These are phyloP conservation scores for Myxozyma monticola DNA, from an alignment of 805 yeast genomes.

Conservation along the genomic window DNA sequence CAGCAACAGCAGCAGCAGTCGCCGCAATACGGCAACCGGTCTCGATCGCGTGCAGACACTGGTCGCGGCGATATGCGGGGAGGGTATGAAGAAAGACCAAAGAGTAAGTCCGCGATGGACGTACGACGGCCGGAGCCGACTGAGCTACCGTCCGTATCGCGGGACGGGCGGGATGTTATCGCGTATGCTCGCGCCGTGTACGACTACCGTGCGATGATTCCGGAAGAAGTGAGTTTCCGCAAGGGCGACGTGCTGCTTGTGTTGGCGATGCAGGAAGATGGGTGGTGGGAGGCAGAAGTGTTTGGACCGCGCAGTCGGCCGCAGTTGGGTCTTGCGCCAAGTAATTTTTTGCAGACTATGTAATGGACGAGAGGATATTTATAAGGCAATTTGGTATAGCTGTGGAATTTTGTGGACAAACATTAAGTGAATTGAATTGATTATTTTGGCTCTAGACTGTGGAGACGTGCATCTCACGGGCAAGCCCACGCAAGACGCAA, in stretches of 20 bases:
- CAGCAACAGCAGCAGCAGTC: constrained; percentile 23
- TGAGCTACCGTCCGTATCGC: constrained; percentile 19
- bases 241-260: constrained; percentile 58
- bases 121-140: constrained; percentile 19
- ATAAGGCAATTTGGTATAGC: no score
- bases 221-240: constrained; percentile 60
- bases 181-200: constrained; percentile 55
- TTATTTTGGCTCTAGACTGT: no score
- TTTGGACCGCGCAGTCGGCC: constrained; percentile 40
- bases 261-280: constrained; percentile 61
- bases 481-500: constrained; percentile 14
- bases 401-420: no score
- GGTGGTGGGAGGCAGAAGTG: constrained; percentile 75
- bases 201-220: constrained; percentile 59
- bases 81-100: constrained; percentile 10
- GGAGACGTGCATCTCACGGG: no score
- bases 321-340: constrained; percentile 60
- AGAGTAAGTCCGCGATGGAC: constrained; percentile 29
- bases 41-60: constrained; percentile 1
- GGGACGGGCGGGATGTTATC: constrained; percentile 55
- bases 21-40: no score
- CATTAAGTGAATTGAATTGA: no score
- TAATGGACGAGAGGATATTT: no score
- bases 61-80: constrained; percentile 4
- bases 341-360: constrained; percentile 46